Evolutionary conservation across 2,329 filamentous ascomycete species (phyloP), one percentile per base, ranked within the genome.

Genomic region (Colletotrichum shisoi): DNA sequence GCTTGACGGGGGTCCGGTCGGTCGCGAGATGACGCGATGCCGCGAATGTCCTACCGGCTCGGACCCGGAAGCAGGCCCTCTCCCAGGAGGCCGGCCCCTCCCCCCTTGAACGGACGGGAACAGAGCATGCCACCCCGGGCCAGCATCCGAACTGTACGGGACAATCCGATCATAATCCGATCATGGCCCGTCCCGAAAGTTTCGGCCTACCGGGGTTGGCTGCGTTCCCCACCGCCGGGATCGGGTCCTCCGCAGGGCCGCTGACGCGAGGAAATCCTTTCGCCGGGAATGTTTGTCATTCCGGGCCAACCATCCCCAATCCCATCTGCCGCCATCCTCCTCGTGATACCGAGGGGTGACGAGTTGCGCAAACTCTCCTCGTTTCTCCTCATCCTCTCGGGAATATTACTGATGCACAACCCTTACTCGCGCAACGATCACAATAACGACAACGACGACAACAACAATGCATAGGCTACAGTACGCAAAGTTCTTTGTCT

Each of bases 151-250:
- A 37, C 39, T 49, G 31, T 42, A 24, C 11, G 31, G 8, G 31
- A 34, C 31, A 34, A 34, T 53, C 27, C n/a, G 34, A 40, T 48
- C 13, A 19, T 13, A 27, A 19, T 27, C 37, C 24, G 52, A 53
- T 46, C 60, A 21, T 67, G 60, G 54, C 49, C 44, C 64, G 64
- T 53, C 40, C 64, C 64, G 60, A 51, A 48, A 52, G 39, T 63
- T 57, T 62, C 42, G 49, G 34, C 5, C n/a, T 19, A 27, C 17
- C 8, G 7, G 27, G 31, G 31, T 34, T 44, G 24, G 64, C 13
- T 48, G 45, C 24, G 24, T 34, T 44, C 13, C 13, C 45, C 24
- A 48, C 45, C 24, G 42, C 42, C 7, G 7, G 19, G 31, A 37
- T 37, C 40, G 34, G 51, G 34, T 54, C 34, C 37, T 39, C 31